These are phyloP conservation scores for Fusarium praegraminearum DNA, from an alignment of 2,329 filamentous ascomycete genomes.

Conservation along the genomic window DNA sequence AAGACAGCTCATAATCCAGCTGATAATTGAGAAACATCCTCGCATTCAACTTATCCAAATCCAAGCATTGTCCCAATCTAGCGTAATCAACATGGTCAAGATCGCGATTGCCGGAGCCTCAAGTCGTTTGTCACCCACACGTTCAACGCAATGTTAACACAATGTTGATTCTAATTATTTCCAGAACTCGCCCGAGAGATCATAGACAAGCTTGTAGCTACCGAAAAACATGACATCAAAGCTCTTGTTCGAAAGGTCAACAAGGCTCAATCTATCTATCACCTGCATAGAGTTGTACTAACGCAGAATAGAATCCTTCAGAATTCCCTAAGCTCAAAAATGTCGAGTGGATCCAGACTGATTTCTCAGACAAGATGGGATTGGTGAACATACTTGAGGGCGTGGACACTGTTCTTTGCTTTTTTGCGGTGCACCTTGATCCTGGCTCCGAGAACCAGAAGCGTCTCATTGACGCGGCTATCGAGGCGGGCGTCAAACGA, in stretches of 20 bases:
- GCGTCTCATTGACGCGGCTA: conserved; percentile 8
- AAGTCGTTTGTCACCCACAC: neutral
- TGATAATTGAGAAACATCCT: neutral
- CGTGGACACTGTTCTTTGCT: conserved; percentile 8
- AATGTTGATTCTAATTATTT: rapidly evolving
- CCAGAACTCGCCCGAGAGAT: conserved; percentile 9
- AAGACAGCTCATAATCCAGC: neutral
- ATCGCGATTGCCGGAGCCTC: conserved; percentile 12
- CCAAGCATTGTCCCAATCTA: neutral
- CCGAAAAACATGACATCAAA: neutral
- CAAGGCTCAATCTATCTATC: rapidly evolving
- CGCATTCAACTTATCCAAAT: no score
- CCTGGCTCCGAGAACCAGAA: neutral
- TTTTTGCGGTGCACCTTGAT: conserved; percentile 6
- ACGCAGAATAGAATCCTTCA: neutral
- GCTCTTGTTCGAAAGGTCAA: neutral
- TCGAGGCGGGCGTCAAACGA: conserved; percentile 3
- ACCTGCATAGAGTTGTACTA: rapidly evolving
- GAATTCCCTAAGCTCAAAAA: neutral
- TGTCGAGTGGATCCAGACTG: neutral
- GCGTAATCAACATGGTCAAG: neutral
- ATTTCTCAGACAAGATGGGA: neutral
- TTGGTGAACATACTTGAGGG: neutral
- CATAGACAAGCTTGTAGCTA: conserved; percentile 7
- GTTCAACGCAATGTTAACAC: rapidly evolving